phyloP scores from a whole-genome alignment of 257 asterid species.

The Lavandula angustifolia region DNA sequence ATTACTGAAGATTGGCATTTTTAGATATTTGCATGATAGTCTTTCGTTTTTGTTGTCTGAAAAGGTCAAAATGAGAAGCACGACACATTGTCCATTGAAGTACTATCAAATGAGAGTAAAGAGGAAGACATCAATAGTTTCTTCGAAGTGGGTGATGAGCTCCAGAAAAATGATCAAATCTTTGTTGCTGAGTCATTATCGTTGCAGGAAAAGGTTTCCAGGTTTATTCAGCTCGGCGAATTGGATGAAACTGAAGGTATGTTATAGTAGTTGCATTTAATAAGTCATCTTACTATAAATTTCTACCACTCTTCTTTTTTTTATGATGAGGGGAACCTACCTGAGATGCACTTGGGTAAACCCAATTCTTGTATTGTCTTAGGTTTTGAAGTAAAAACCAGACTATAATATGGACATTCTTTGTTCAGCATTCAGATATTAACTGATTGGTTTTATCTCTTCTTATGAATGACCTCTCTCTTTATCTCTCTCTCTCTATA shows the following conservation, averaged over 20 bases:
- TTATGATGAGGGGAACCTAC: too few relatives aligned
- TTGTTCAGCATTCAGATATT: background rate
- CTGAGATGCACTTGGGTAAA: too few relatives aligned
- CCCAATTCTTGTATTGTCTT: too few relatives aligned
- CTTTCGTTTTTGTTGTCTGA: constrained; percentile 40
- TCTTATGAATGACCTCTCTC: background rate
- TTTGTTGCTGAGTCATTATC: constrained; percentile 32
- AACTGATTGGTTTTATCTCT: background rate
- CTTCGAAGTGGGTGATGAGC: constrained; percentile 32
- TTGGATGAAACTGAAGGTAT: constrained; percentile 66
- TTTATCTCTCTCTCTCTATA: too few relatives aligned
- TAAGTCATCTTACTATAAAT: too few relatives aligned
- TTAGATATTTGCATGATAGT: constrained; percentile 30
- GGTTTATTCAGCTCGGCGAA: constrained; percentile 68
- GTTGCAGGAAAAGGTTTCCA: constrained; percentile 57
- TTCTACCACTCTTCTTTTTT: too few relatives aligned
- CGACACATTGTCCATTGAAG: constrained; percentile 37
- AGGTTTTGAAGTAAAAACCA: too few relatives aligned
- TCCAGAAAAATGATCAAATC: constrained; percentile 26
- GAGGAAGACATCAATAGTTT: constrained; percentile 18
- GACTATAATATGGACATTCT: background rate
- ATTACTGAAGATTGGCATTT: constrained; percentile 23
- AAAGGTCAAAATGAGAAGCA: constrained; percentile 64
- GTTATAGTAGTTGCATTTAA: background rate
- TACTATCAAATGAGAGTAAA: constrained; percentile 35